Evolutionary conservation across 2,329 filamentous ascomycete species (phyloP).

Genomic region (Penicillium sp.): DNA sequence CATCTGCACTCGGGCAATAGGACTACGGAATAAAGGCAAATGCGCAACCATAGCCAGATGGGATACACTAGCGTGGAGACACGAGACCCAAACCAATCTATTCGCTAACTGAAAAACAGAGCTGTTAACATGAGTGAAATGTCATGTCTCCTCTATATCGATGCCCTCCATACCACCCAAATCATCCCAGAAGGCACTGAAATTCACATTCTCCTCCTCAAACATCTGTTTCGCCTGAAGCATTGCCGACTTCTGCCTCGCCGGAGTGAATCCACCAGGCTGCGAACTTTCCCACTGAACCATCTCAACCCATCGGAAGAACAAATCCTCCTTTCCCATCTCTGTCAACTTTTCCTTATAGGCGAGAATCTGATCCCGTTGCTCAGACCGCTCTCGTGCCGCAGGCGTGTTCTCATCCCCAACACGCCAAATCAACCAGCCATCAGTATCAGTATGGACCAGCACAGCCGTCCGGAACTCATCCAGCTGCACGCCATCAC

Average conservation of each 20-base stretch:
- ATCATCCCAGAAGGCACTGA: slow-evolving; percentile 74
- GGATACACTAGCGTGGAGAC: neutral
- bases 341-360: slow-evolving; percentile 74
- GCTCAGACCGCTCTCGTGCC: slow-evolving; percentile 35
- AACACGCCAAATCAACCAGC: slow-evolving; percentile 65
- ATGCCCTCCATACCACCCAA: slow-evolving; percentile 60
- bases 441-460: slow-evolving; percentile 64
- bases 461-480: slow-evolving; percentile 70
- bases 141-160: slow-evolving; percentile 26
- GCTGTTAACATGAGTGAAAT: neutral
- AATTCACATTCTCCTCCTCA: slow-evolving; percentile 71
- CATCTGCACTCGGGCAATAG: neutral
- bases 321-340: slow-evolving; percentile 82
- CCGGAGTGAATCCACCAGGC: slow-evolving; percentile 73
- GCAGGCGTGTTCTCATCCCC: slow-evolving; percentile 55
- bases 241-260: slow-evolving; percentile 70
- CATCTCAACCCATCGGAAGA: slow-evolving; percentile 90
- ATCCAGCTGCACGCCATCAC: slow-evolving; percentile 51
- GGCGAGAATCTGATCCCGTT: slow-evolving; percentile 67
- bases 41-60: neutral
- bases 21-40: neutral
- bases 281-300: slow-evolving; percentile 81
- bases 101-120: neutral
- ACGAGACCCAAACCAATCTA: neutral
- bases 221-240: slow-evolving; percentile 75